These are phyloP conservation scores for Rhynchosporium graminicola DNA, from an alignment of 2,329 filamentous ascomycete genomes.

Conservation along the genomic window DNA sequence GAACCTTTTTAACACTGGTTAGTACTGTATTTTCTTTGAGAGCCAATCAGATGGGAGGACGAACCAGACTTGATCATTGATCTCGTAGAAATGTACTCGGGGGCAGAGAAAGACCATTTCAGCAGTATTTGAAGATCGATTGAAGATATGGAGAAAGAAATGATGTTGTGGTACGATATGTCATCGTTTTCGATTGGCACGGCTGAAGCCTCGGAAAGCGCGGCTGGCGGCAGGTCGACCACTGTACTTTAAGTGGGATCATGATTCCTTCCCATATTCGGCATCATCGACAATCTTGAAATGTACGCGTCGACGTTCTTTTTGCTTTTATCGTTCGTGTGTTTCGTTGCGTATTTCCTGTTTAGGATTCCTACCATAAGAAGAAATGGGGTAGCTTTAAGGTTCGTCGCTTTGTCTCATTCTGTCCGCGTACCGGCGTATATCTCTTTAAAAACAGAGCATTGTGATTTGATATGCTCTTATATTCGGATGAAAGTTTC, in stretches of 20 bases:
- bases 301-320: conserved; percentile 33
- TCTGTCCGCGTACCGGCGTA: background rate
- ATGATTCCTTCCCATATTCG: background rate
- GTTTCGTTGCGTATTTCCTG: conserved; percentile 23
- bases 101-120: conserved; percentile 54
- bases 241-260: background rate
- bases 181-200: conserved; percentile 1
- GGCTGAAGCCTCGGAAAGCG: conserved; percentile 26
- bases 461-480: too few species aligned
- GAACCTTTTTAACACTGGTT: conserved; percentile 51
- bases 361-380: conserved; percentile 32
- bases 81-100: conserved; percentile 66
- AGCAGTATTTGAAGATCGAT: background rate
- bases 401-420: conserved; percentile 25
- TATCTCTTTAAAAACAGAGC: background rate
- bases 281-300: conserved; percentile 3
- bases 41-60: conserved; percentile 24
- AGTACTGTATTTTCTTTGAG: conserved; percentile 5
- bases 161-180: conserved; percentile 1
- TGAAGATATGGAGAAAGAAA: conserved; percentile 11
- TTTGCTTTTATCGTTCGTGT: conserved; percentile 21
- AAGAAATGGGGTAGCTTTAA: conserved; percentile 36
- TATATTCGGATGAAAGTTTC: background rate
- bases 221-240: conserved; percentile 25
- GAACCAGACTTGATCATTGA: conserved; percentile 67